Percentiles rank a stretch among this genome's conserved stretches.
phyloP scores from a whole-genome alignment of 1,284 basidiomycete species.

The Nidula niveotomentosa region DNA sequence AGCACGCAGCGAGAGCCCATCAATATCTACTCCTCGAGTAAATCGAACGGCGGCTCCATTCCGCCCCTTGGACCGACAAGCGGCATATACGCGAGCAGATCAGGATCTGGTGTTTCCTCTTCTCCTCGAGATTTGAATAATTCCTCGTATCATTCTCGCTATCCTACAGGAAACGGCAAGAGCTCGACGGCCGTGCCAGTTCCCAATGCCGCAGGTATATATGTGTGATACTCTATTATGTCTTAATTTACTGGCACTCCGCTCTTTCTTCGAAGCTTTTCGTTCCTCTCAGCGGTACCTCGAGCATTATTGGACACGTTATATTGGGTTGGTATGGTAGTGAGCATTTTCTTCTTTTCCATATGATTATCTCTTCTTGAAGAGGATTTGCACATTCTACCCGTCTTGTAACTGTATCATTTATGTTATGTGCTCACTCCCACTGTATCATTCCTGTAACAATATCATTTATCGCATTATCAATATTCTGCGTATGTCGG shows the following conservation, averaged over 20 bases:
- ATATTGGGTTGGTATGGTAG: neutral
- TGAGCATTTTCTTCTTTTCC: slow-evolving; percentile 3
- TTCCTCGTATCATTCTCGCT: slow-evolving; percentile 9
- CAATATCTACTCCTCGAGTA: neutral
- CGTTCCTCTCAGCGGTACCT: neutral
- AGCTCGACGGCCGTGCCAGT: slow-evolving; percentile 5
- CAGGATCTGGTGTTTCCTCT: neutral
- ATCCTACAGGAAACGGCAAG: slow-evolving; percentile 10
- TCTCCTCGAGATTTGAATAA: slow-evolving; percentile 5
- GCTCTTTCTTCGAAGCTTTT: slow-evolving; percentile 2
- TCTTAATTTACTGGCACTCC: neutral
- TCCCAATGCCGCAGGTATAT: slow-evolving; percentile 13
- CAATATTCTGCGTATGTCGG: too few species aligned
- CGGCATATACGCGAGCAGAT: neutral
- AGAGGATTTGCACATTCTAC: slow-evolving; percentile 6
- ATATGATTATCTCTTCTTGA: slow-evolving; percentile 15
- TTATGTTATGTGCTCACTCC: neutral
- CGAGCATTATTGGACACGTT: neutral
- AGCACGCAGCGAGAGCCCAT: neutral
- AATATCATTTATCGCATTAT: neutral
- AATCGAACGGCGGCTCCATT: neutral
- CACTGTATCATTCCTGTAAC: neutral
- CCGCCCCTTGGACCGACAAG: neutral
- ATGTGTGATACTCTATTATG: slow-evolving; percentile 11
- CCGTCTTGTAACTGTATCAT: slow-evolving; percentile 1